Percentiles rank a stretch among this genome's conserved stretches.
Evolutionary conservation across 345 rosid species (phyloP).

Genomic region (Gynandropsis gynandra): DNA sequence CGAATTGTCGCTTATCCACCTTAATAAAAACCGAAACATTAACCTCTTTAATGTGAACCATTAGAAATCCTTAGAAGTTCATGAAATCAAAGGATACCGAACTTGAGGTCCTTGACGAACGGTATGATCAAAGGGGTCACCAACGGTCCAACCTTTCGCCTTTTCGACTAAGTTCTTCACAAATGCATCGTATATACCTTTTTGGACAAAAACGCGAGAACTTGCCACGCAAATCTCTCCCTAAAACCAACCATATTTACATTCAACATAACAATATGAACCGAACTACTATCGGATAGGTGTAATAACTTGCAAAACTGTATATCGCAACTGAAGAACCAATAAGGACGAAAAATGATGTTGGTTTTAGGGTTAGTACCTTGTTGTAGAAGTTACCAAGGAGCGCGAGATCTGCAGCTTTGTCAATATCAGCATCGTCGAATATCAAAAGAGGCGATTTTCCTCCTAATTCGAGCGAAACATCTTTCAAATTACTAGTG

Average conservation of each 20-base stretch:
- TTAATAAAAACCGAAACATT: slow-evolving; percentile 1
- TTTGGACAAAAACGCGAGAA: slow-evolving; percentile 80
- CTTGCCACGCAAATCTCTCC: slow-evolving; percentile 77
- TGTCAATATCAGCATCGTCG: slow-evolving; percentile 63
- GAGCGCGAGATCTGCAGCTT: slow-evolving; percentile 57
- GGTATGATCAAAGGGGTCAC: slow-evolving; percentile 62
- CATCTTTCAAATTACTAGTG: slow-evolving; percentile 58
- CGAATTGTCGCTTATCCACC: slow-evolving; percentile 56
- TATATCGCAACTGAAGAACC: too few relatives aligned
- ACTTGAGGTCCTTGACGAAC: slow-evolving; percentile 74
- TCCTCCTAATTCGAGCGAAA: slow-evolving; percentile 76
- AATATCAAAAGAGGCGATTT: slow-evolving; percentile 76
- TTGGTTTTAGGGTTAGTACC: slow-evolving; percentile 35
- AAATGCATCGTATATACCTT: slow-evolving; percentile 57
- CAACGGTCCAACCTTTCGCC: slow-evolving; percentile 48
- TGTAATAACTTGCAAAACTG: too few relatives aligned
- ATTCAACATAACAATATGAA: neutral
- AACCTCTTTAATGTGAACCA: too few relatives aligned
- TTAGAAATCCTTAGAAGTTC: too few relatives aligned
- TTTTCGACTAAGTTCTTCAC: slow-evolving; percentile 48
- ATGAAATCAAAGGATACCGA: neutral
- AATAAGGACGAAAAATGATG: too few relatives aligned
- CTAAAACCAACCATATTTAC: slow-evolving; percentile 21
- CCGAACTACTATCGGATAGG: too few relatives aligned
- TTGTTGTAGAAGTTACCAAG: slow-evolving; percentile 43